These are phyloP conservation scores for Gossypium aridum DNA, from an alignment of 441 rosid genomes.

Conservation along the genomic window DNA sequence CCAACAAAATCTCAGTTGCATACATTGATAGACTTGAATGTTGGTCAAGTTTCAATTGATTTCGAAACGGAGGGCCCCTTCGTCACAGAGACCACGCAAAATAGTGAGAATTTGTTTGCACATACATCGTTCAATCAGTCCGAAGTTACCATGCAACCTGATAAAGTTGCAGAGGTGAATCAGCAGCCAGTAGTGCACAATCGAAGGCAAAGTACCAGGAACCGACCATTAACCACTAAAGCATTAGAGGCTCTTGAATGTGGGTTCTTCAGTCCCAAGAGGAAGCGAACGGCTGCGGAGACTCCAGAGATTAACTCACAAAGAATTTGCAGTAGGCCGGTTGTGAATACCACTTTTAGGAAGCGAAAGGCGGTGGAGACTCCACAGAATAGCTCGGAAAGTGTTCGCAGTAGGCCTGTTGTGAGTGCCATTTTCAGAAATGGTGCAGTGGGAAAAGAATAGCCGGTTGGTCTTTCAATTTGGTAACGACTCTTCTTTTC, in stretches of 20 bases:
- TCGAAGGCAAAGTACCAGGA: slow-evolving; percentile 21
- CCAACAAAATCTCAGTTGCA: slow-evolving; percentile 21
- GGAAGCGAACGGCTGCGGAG: slow-evolving; percentile 19
- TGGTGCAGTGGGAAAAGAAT: slow-evolving; percentile 2
- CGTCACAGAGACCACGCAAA: slow-evolving; percentile 20
- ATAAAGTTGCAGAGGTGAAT: slow-evolving; percentile 16
- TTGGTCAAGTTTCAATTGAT: slow-evolving; percentile 39
- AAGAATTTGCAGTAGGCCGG: slow-evolving; percentile 21
- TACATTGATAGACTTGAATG: slow-evolving; percentile 44
- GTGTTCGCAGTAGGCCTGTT: slow-evolving; percentile 19
- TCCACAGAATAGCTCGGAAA: slow-evolving; percentile 20
- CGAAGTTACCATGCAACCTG: slow-evolving; percentile 24
- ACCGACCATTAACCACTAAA: slow-evolving; percentile 15
- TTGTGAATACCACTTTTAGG: slow-evolving; percentile 17
- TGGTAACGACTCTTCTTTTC: too few relatives aligned
- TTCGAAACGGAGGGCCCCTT: slow-evolving; percentile 26
- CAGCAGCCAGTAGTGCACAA: slow-evolving; percentile 10
- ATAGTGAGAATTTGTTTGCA: slow-evolving; percentile 24
- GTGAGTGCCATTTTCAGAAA: slow-evolving; percentile 23
- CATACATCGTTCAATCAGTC: slow-evolving; percentile 21
- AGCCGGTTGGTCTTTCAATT: too few relatives aligned
- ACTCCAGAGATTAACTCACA: slow-evolving; percentile 20
- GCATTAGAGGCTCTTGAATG: slow-evolving; percentile 20
- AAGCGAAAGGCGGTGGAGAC: slow-evolving; percentile 12
- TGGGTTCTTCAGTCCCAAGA: slow-evolving; percentile 9